These are phyloP conservation scores for Conidiobolus incongruus DNA, from an alignment of 371 early-diverging fungal genomes.

Conservation along the genomic window DNA sequence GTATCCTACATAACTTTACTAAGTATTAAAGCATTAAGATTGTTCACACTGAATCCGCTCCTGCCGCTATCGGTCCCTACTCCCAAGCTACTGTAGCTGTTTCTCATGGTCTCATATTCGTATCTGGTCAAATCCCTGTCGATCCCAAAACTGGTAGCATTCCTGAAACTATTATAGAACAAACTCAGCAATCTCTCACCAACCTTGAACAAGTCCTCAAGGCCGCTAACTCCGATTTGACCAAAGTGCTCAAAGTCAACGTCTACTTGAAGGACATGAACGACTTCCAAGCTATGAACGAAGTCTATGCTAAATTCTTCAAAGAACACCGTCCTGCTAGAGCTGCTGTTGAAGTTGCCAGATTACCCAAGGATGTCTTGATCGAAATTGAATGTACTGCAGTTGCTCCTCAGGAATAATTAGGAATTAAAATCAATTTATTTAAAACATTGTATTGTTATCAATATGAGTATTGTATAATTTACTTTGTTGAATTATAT, in stretches of 20 bases:
- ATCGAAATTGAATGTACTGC: slow-evolving; percentile 88
- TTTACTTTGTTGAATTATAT: no score
- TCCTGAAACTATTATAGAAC: slow-evolving; percentile 14
- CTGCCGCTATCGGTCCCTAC: slow-evolving; percentile 57
- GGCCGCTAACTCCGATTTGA: slow-evolving; percentile 44
- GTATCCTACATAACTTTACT: no score
- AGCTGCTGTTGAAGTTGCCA: no score
- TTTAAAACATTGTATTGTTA: no score
- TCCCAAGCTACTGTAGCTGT: no score
- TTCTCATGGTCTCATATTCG: slow-evolving; percentile 1
- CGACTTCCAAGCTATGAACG: slow-evolving; percentile 70
- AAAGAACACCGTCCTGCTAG: no score
- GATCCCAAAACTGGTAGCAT: slow-evolving; percentile 33
- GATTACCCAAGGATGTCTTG: slow-evolving; percentile 63
- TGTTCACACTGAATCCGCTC: slow-evolving; percentile 30
- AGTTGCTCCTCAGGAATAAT: no score
- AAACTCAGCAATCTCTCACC: slow-evolving; percentile 42
- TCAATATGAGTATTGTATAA: no score
- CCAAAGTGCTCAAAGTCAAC: slow-evolving; percentile 73
- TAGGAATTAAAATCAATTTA: no score
- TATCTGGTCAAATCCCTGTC: slow-evolving; percentile 43
- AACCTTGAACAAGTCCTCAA: slow-evolving; percentile 57
- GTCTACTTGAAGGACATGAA: slow-evolving; percentile 79
- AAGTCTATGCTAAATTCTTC: slow-evolving; percentile 48
- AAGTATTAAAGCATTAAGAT: slow-evolving; percentile 10